These are phyloP conservation scores for Coemansia sp. DNA, from an alignment of 192 early-diverging fungal genomes.

Conservation along the genomic window DNA sequence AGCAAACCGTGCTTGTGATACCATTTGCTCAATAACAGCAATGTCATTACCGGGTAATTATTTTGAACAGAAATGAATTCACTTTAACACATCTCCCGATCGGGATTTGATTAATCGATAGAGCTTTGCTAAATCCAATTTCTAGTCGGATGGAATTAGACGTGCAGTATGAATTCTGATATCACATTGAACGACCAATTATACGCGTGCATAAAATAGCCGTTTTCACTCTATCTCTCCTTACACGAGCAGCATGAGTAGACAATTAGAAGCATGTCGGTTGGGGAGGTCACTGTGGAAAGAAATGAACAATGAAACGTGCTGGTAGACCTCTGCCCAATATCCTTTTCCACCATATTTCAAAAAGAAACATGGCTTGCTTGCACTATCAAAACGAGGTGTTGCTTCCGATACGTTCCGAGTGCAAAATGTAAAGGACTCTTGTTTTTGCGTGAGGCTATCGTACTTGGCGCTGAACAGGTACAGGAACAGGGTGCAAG, in stretches of 20 bases:
- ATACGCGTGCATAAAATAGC: not conserved
- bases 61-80: not conserved
- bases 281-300: not conserved
- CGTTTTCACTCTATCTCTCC: not conserved
- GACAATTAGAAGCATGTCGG: not conserved
- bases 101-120: not conserved
- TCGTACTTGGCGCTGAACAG: not conserved
- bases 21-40: too few relatives aligned
- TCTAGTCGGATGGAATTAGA: too few relatives aligned
- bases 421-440: not conserved
- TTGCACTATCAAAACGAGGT: not conserved
- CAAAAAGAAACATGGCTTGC: not conserved
- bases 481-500: not conserved
- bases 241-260: not conserved
- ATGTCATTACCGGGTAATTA: not conserved
- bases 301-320: not conserved
- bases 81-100: not conserved
- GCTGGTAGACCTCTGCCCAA: not conserved
- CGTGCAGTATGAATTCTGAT: not conserved
- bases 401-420: not conserved
- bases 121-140: too few relatives aligned
- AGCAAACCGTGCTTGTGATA: too few relatives aligned
- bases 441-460: too few relatives aligned
- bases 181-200: not conserved
- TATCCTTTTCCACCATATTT: not conserved